Percentiles rank a stretch among this genome's conserved stretches.
These are phyloP conservation scores for Vigna unguiculata DNA, from an alignment of 306 rosid species.

Conservation along the genomic window DNA sequence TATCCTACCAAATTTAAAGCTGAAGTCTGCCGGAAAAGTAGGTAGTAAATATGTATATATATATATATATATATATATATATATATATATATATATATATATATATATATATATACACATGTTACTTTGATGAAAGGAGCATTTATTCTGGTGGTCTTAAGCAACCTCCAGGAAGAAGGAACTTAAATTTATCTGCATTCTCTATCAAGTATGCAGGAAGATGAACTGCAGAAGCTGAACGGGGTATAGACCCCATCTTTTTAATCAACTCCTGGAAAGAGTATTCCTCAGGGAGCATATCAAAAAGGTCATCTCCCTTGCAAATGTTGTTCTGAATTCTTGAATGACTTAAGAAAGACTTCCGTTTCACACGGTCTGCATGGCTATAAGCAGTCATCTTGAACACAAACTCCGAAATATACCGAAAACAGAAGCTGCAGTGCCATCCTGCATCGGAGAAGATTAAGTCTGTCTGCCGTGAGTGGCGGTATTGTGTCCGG, in stretches of 20 bases:
- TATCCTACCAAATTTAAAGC: slow-evolving; percentile 35
- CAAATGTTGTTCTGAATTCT: slow-evolving; percentile 85
- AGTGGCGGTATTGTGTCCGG: slow-evolving; percentile 66
- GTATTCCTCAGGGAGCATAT: slow-evolving; percentile 93
- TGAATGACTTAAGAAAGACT: slow-evolving; percentile 62
- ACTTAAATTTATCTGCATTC: slow-evolving; percentile 76
- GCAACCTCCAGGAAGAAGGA: slow-evolving; percentile 96
- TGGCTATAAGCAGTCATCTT: slow-evolving; percentile 97
- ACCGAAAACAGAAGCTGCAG: slow-evolving; percentile 88
- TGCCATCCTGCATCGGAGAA: slow-evolving; percentile 96
- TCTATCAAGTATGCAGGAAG: slow-evolving; percentile 84
- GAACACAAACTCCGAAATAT: slow-evolving; percentile 75
- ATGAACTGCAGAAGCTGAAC: slow-evolving; percentile 85
- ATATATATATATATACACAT: too few relatives aligned
- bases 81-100: too few relatives aligned
- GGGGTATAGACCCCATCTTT: slow-evolving; percentile 85
- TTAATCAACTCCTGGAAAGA: slow-evolving; percentile 76
- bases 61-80: too few relatives aligned
- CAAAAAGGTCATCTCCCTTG: slow-evolving; percentile 75
- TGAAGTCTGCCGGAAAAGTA: background rate
- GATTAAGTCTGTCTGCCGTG: slow-evolving; percentile 62
- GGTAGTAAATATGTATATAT: background rate
- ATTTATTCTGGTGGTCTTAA: slow-evolving; percentile 56
- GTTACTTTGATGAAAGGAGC: slow-evolving; percentile 2
- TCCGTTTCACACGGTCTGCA: slow-evolving; percentile 76